Percentiles rank a stretch among this genome's conserved stretches.
Evolutionary conservation across 2,329 filamentous ascomycete species (phyloP).

Genomic region (Aspergillus bombycis): DNA sequence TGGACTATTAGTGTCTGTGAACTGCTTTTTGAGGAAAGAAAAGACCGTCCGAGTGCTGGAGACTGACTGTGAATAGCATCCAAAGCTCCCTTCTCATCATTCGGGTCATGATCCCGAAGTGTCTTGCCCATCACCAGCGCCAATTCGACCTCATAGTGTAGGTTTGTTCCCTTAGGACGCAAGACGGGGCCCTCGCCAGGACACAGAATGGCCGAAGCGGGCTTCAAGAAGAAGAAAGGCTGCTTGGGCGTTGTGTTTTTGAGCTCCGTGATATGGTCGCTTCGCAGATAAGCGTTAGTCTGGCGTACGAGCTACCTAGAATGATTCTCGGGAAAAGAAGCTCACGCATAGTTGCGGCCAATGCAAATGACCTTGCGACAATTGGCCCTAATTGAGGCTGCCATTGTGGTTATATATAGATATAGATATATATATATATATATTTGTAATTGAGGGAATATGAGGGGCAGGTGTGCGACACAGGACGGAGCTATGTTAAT

Average conservation of each 20-base stretch:
- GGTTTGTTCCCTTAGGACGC: constrained; percentile 76
- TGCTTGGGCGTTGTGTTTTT: constrained; percentile 86
- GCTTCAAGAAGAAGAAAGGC: constrained; percentile 99
- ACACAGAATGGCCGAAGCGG: constrained; percentile 79
- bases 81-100: constrained; percentile 75
- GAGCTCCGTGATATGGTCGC: constrained; percentile 91
- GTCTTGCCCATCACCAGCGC: constrained; percentile 84
- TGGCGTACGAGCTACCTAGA: neutral
- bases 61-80: constrained; percentile 75
- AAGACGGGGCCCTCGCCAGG: constrained; percentile 79
- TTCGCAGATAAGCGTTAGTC: constrained; percentile 39
- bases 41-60: no score
- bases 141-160: constrained; percentile 96
- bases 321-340: constrained; percentile 19
- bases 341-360: constrained; percentile 92
- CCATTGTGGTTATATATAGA: constrained; percentile 29
- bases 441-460: constrained; percentile 5
- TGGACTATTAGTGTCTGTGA: constrained; percentile 1
- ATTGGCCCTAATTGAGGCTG: constrained; percentile 53
- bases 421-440: no score
- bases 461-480: neutral
- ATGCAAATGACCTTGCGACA: constrained; percentile 85
- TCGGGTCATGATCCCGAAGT: constrained; percentile 72
- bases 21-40: no score
- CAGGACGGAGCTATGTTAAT: constrained; percentile 7